Conservation (phyloP, 2,329 filamentous ascomycete species). For the Pestalotiopsis sp. region DNA sequence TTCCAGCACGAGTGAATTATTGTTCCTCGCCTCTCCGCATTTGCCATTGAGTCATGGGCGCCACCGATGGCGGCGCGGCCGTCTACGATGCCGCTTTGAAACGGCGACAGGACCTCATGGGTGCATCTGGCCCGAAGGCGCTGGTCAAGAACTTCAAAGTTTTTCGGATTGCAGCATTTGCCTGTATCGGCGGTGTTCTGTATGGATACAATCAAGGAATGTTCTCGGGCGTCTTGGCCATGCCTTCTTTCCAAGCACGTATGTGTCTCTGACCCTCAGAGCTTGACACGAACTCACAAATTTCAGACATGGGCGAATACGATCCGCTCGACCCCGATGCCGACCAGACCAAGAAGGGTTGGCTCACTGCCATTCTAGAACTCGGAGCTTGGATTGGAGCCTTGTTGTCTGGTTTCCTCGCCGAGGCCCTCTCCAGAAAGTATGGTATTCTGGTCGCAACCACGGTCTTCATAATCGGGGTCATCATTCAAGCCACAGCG, state of each 20-base stretch:
- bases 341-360: constrained; percentile 59
- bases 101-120: constrained; percentile 44
- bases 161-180: constrained; percentile 62
- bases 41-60: constrained; percentile 34
- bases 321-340: constrained; percentile 44
- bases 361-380: constrained; percentile 70
- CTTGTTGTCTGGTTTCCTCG: constrained; percentile 70
- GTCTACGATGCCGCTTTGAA: constrained; percentile 45
- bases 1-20: not conserved
- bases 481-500: constrained; percentile 68
- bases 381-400: constrained; percentile 79
- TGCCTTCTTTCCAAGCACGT: constrained; percentile 56
- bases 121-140: constrained; percentile 42
- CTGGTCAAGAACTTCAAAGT: constrained; percentile 63
- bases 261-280: constrained; percentile 22
- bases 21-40: too few relatives aligned
- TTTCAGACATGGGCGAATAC: constrained; percentile 58
- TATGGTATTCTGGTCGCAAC: constrained; percentile 69
- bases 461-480: constrained; percentile 69
- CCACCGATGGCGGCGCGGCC: constrained; percentile 39
- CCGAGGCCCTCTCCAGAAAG: constrained; percentile 70
- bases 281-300: not conserved
- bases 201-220: constrained; percentile 80
- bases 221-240: constrained; percentile 69
- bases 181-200: constrained; percentile 63